Evolutionary conservation across 148 eudicot genomes (phyloP), one percentile per base, ranked within the genome.

Genomic region (Vaccinium corymbosum): DNA sequence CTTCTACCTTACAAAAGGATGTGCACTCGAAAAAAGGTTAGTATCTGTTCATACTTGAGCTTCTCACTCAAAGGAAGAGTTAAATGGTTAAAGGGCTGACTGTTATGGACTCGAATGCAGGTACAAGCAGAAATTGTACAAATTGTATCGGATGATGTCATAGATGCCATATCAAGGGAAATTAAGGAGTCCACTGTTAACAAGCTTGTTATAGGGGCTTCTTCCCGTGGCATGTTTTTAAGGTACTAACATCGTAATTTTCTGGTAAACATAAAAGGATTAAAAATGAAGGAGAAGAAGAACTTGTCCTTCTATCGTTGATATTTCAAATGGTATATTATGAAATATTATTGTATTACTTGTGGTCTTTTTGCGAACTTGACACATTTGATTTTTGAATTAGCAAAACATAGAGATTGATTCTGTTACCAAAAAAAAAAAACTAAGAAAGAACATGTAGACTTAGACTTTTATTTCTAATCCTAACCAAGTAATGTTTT

Each of bases 131-230:
- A 20, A 59, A 81, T 94, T 88, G 80, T 92, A 20, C 88, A 94
- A 78, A 85, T 93, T 25, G 99, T 94, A 87, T 90, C 94, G 4
- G 95, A 96, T 82, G 97, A 96, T 66, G 85, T 90, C 13, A 87
- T 87, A 20, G 0, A 80, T 38, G 82, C 82, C 70, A 78, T 80
- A 57, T 59, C 82, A 56, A 4, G 2, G 9, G 82, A 35, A 64
- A 29, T 80, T 22, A 17, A 7, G 1, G 83, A 68, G 70, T 48
- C 73, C 55, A 81, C 77, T 71, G 91, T 92, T 46, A 88, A 85
- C 76, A 90, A 91, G 64, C 97, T 96, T 83, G 99, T 96, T 35
- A 85, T 96, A 32, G 99, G 98, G 76, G 91, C 94, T 80, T 96
- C 99, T 79, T 90, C 94, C 3, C 90, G 92, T 64, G 64, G 94